phyloP scores from a whole-genome alignment of 345 rosid genomes.

The Populus alba region DNA sequence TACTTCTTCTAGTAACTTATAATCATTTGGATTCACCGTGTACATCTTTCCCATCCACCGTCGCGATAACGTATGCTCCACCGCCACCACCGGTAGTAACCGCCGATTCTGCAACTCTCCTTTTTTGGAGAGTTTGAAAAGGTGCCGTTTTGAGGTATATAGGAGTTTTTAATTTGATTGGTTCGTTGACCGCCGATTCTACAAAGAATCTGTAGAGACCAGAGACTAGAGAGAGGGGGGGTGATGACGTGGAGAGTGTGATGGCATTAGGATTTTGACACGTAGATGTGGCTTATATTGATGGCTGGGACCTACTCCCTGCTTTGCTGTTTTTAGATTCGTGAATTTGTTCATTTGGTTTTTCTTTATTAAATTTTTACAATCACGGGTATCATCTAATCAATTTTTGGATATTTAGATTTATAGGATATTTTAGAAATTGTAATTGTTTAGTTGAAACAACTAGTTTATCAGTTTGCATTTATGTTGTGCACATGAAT shows the following conservation, averaged over 20 bases:
- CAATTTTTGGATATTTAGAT: no score
- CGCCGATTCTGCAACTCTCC: neutral
- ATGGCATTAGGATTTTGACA: neutral
- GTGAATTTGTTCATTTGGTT: no score
- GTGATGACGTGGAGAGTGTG: neutral
- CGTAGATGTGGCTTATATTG: neutral
- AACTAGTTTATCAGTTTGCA: no score
- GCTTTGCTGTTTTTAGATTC: neutral
- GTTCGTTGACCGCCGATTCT: constrained; percentile 8
- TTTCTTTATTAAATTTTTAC: no score
- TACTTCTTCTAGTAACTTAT: constrained; percentile 78
- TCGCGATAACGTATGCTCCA: neutral
- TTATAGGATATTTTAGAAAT: no score
- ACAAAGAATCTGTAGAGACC: neutral
- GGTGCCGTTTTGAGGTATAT: neutral
- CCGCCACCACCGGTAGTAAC: neutral
- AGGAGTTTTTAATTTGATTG: neutral
- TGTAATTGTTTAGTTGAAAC: no score
- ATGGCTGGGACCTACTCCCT: neutral
- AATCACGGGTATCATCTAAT: no score
- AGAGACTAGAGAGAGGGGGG: neutral
- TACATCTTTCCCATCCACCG: constrained; percentile 34
- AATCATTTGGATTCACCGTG: constrained; percentile 64
- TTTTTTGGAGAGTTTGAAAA: neutral
- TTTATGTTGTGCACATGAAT: no score